Percentiles rank a stretch among this genome's conserved stretches.
Evolutionary conservation across 1,139 yeast genomes (phyloP).

Genomic region (Groenewaldozyma auringiensis): DNA sequence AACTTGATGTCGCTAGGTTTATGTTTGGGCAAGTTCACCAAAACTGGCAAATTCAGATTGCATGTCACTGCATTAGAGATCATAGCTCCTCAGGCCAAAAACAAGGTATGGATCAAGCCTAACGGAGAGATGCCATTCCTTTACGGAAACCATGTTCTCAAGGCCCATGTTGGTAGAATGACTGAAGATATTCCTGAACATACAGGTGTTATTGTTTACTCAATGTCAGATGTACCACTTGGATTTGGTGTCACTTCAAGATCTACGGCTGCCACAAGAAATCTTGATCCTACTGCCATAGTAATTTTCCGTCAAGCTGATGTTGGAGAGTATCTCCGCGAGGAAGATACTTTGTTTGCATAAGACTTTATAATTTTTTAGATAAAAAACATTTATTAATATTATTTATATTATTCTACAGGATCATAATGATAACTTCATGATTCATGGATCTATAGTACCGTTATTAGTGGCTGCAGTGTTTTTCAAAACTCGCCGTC

Average conservation of each 20-base stretch:
- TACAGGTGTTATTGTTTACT: slow-evolving; percentile 85
- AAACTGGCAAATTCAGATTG: slow-evolving; percentile 91
- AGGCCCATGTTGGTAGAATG: slow-evolving; percentile 95
- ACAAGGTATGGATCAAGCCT: slow-evolving; percentile 90
- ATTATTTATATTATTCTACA: too few species aligned
- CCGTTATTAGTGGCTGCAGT: too few species aligned
- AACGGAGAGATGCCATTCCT: slow-evolving; percentile 98
- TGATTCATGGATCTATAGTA: too few species aligned
- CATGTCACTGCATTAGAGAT: slow-evolving; percentile 88
- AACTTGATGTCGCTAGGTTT: slow-evolving; percentile 88
- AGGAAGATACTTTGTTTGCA: slow-evolving; percentile 91
- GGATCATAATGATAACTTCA: too few species aligned
- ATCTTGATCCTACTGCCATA: slow-evolving; percentile 85
- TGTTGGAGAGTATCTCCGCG: slow-evolving; percentile 96
- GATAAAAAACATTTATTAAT: too few species aligned
- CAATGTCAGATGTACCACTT: slow-evolving; percentile 87
- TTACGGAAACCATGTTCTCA: slow-evolving; percentile 92
- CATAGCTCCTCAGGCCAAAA: slow-evolving; percentile 80
- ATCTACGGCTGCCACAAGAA: slow-evolving; percentile 82
- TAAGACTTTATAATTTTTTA: slow-evolving; percentile 26
- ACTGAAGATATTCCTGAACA: slow-evolving; percentile 98
- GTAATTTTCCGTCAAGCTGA: slow-evolving; percentile 97
- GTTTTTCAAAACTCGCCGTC: too few species aligned
- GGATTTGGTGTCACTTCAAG: slow-evolving; percentile 97
- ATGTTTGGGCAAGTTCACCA: slow-evolving; percentile 94